Evolutionary conservation across 805 yeast species (phyloP).

Genomic region (Sungouiozyma ichnusensis): DNA sequence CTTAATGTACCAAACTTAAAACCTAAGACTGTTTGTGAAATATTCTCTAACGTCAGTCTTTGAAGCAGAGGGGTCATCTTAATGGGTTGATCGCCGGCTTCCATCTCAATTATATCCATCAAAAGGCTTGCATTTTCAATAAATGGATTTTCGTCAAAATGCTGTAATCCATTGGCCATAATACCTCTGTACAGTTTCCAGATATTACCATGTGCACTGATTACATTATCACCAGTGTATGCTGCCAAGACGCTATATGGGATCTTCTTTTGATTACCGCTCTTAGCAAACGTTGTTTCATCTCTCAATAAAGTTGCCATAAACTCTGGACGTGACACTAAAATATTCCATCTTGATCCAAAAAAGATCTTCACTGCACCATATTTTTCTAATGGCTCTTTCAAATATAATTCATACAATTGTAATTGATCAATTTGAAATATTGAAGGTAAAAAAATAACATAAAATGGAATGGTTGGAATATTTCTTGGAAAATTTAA

Average conservation of each 20-base stretch:
- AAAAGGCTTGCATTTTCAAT: conserved; percentile 30
- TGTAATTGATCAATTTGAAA: conserved; percentile 39
- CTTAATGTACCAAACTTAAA: conserved; percentile 35
- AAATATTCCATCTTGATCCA: conserved; percentile 52
- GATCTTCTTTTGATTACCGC: conserved; percentile 50
- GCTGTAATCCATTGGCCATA: conserved; percentile 39
- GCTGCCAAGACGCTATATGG: conserved; percentile 44
- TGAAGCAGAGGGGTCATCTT: conserved; percentile 37
- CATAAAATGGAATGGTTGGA: conserved; percentile 55
- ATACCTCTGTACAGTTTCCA: conserved; percentile 42
- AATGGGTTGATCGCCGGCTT: neutral
- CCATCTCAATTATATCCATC: conserved; percentile 5
- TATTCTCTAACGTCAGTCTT: conserved; percentile 37
- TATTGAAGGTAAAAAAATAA: conserved; percentile 37
- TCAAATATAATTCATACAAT: conserved; percentile 34
- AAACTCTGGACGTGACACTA: conserved; percentile 40
- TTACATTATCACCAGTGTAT: conserved; percentile 52
- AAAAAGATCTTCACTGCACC: conserved; percentile 53
- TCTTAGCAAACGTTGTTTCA: conserved; percentile 42
- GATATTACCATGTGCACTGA: conserved; percentile 43
- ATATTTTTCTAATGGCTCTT: conserved; percentile 36
- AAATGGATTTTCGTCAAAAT: conserved; percentile 35
- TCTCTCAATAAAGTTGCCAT: conserved; percentile 38
- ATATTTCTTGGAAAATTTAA: conserved; percentile 40
- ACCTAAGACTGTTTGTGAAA: conserved; percentile 42